Conservation (phyloP, 1,284 basidiomycete genomes). For the Psilocybe mexicana region DNA sequence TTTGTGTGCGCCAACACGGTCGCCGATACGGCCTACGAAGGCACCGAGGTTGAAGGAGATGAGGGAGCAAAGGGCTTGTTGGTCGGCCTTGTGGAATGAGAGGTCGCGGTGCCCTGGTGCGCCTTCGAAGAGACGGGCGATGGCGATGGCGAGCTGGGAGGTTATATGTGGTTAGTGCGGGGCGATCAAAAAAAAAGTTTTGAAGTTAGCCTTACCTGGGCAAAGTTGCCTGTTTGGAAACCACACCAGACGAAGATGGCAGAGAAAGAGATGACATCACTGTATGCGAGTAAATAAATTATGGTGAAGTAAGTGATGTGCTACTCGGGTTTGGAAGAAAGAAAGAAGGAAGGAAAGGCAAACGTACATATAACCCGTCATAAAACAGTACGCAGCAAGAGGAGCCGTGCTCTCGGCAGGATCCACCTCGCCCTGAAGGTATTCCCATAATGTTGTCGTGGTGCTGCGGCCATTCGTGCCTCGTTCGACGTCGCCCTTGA, state of each 20-base stretch:
- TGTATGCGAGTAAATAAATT: conserved; percentile 33
- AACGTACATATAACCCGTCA: conserved; percentile 81
- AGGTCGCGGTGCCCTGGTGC: conserved; percentile 46
- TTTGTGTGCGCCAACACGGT: conserved; percentile 68
- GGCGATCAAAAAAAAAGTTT: background rate
- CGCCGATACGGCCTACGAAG: conserved; percentile 70
- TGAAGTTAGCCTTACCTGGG: conserved; percentile 45
- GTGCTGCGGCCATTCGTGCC: conserved; percentile 8
- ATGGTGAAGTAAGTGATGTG: background rate
- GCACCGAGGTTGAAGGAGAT: conserved; percentile 74
- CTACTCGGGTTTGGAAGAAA: background rate
- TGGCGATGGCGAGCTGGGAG: conserved; percentile 33
- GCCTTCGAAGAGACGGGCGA: conserved; percentile 59
- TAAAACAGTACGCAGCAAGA: conserved; percentile 78
- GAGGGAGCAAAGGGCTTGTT: conserved; percentile 79
- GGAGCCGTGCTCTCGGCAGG: conserved; percentile 56
- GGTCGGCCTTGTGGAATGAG: conserved; percentile 74
- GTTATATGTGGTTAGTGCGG: conserved; percentile 1
- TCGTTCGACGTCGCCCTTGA: conserved; percentile 23
- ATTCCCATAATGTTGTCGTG: conserved; percentile 31
- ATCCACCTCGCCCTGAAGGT: conserved; percentile 58
- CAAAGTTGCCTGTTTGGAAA: conserved; percentile 80
- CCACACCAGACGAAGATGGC: conserved; percentile 86
- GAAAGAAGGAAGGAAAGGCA: background rate
- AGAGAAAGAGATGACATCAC: conserved; percentile 75